phyloP scores from a whole-genome alignment of 1,284 basidiomycete genomes.

The Veloboletus limbatus region DNA sequence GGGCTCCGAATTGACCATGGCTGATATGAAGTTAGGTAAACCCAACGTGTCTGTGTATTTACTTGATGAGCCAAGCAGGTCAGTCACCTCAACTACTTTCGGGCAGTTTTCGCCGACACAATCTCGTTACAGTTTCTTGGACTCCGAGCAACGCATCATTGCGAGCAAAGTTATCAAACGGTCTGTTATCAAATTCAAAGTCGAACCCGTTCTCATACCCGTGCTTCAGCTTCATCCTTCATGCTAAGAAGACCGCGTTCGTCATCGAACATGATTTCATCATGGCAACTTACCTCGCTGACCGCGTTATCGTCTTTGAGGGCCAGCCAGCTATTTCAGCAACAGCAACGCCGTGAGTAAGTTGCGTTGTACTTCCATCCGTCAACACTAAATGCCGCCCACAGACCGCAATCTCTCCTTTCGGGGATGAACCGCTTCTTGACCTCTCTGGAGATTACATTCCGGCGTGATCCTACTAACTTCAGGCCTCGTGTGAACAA shows the following conservation, averaged over 20 bases:
- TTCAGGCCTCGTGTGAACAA: slow-evolving; percentile 95
- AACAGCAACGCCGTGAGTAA: slow-evolving; percentile 78
- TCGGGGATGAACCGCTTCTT: slow-evolving; percentile 94
- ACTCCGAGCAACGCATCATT: slow-evolving; percentile 98
- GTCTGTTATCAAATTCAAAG: slow-evolving; percentile 35
- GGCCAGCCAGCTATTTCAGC: slow-evolving; percentile 81
- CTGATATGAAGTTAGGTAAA: slow-evolving; percentile 48
- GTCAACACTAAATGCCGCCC: slow-evolving; percentile 9
- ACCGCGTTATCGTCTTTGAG: slow-evolving; percentile 95
- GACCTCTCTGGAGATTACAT: slow-evolving; percentile 90
- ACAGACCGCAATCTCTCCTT: slow-evolving; percentile 77
- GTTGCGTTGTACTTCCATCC: background rate
- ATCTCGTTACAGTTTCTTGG: slow-evolving; percentile 68
- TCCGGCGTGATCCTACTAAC: slow-evolving; percentile 94
- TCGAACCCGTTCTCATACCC: slow-evolving; percentile 4
- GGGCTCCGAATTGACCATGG: background rate
- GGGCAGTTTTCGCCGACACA: slow-evolving; percentile 4
- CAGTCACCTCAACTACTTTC: slow-evolving; percentile 9
- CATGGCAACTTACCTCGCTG: slow-evolving; percentile 95
- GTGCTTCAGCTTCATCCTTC: slow-evolving; percentile 78
- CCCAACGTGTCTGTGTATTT: slow-evolving; percentile 83
- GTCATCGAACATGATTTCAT: slow-evolving; percentile 98
- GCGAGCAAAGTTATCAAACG: slow-evolving; percentile 97
- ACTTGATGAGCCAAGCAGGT: slow-evolving; percentile 82
- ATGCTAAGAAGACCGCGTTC: slow-evolving; percentile 95